Evolutionary conservation across 345 rosid species (phyloP).

Genomic region (Citrus australasica): DNA sequence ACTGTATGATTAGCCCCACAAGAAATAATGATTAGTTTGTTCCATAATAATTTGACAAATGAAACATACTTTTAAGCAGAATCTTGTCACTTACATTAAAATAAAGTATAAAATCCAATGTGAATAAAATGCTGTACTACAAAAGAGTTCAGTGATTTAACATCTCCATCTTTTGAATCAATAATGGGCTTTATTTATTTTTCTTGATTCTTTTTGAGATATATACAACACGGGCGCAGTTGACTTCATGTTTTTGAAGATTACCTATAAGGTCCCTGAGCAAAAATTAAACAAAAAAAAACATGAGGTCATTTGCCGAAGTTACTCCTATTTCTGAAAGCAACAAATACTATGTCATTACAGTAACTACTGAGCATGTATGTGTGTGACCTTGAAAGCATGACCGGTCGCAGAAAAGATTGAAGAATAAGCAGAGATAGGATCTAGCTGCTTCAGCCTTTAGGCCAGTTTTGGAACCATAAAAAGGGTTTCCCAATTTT

Average conservation of each 20-base stretch:
- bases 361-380: neutral
- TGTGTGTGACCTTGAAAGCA: neutral
- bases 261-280: too few relatives aligned
- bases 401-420: neutral
- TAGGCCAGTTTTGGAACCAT: conserved; percentile 4
- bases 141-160: too few relatives aligned
- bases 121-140: too few relatives aligned
- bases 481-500: neutral
- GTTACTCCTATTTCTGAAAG: neutral
- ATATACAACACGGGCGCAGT: neutral
- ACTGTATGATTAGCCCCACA: neutral
- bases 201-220: too few relatives aligned
- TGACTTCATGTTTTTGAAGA: neutral
- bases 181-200: too few relatives aligned
- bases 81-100: neutral
- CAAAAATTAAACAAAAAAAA: neutral
- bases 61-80: neutral
- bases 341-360: neutral
- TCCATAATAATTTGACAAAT: neutral
- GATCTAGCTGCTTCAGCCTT: neutral
- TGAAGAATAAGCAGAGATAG: neutral
- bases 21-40: neutral
- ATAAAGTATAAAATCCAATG: too few relatives aligned
- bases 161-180: too few relatives aligned
- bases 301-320: neutral